These are phyloP conservation scores for Chrysoporthe austroafricana DNA, from an alignment of 2,329 filamentous ascomycete genomes.

Conservation along the genomic window DNA sequence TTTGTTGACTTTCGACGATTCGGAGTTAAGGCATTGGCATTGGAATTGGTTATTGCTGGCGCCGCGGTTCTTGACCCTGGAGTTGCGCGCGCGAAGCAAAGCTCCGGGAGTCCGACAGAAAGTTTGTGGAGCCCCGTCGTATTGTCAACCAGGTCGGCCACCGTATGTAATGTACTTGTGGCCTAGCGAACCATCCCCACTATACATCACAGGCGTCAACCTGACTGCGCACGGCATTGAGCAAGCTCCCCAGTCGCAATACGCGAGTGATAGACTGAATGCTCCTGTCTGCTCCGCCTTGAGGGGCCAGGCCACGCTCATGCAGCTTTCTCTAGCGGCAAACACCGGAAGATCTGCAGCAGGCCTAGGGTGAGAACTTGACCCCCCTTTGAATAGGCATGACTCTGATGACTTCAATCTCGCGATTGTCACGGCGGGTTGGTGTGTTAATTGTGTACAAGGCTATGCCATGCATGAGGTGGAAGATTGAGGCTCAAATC, in stretches of 20 bases:
- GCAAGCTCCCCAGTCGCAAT: background rate
- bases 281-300: conserved; percentile 11
- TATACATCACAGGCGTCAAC: conserved; percentile 13
- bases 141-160: conserved; percentile 1
- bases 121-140: conserved; percentile 3
- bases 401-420: conserved; percentile 10
- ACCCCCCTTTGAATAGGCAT: conserved; percentile 2
- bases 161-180: background rate
- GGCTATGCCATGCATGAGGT: conserved; percentile 38
- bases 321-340: conserved; percentile 13
- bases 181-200: conserved; percentile 14
- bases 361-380: background rate
- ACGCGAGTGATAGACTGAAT: background rate
- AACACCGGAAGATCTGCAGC: conserved; percentile 22
- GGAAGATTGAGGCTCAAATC: conserved; percentile 39
- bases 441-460: conserved; percentile 25
- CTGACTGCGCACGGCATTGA: conserved; percentile 3
- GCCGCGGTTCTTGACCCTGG: background rate
- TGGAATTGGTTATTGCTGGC: conserved; percentile 1
- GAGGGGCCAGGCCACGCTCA: conserved; percentile 8
- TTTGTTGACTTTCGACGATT: background rate
- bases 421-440: background rate
- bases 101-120: background rate
- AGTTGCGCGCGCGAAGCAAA: background rate
- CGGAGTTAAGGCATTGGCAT: background rate